Evolutionary conservation across 2,329 filamentous ascomycete genomes (phyloP).

Genomic region (Cladosporium sp.): DNA sequence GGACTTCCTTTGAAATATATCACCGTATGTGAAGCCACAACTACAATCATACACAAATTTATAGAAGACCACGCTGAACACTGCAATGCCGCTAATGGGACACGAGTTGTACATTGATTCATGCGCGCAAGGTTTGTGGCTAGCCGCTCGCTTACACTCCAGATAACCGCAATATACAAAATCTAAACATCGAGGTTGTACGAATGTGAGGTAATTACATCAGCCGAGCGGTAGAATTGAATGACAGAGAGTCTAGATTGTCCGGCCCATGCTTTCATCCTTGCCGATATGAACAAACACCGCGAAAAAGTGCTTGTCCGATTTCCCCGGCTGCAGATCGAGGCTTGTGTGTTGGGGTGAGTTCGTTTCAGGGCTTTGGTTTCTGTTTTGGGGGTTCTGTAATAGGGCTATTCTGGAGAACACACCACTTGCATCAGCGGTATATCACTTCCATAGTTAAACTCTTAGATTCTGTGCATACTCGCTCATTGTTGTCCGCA

Average conservation of each 20-base stretch:
- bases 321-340: not conserved
- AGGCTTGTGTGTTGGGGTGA: not conserved
- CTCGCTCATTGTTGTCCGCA: not conserved
- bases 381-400: not conserved
- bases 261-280: not conserved
- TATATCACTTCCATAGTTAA: not conserved
- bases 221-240: not conserved
- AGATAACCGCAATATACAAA: not conserved
- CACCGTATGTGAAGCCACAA: not conserved
- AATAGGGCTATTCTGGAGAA: not conserved
- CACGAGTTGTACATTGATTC: not conserved
- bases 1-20: too few relatives aligned
- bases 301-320: not conserved
- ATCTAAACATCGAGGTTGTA: not conserved
- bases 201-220: not conserved
- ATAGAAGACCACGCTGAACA: not conserved
- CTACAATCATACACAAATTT: not conserved
- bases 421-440: not conserved
- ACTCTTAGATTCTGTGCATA: not conserved
- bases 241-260: not conserved
- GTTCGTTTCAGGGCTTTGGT: not conserved
- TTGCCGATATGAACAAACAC: not conserved
- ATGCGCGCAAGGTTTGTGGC: not conserved
- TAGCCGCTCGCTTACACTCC: not conserved
- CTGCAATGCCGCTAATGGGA: not conserved